Base-by-base conservation (phyloP, 495 filamentous ascomycete species). In the Hypoxylon intermedium region DNA sequence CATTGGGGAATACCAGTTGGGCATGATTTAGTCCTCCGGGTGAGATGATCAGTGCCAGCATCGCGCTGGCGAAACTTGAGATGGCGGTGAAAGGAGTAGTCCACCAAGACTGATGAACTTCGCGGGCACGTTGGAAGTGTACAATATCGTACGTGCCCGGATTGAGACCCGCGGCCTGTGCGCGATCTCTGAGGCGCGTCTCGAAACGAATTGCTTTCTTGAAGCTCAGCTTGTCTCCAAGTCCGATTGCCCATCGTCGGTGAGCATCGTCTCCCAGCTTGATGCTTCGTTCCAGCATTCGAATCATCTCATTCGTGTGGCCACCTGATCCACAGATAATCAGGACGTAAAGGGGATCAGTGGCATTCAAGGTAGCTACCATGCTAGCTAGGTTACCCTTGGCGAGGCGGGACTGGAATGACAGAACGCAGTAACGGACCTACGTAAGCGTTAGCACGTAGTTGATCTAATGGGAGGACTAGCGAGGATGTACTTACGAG, bases 301-400 rank as follows among this genome's bases (percentile, higher is more conserved):
- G 84, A 38, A 97, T 77, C 90, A 98, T 95, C 77, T 98, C 94
- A 9, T 90, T 84, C 1, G 93, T 97, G 77, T 98, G 94, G 3
- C 94, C 94, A 53, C 94, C 94, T 21, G 89, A 93, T 33, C 94
- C 94, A 47, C 97, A 87, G 46, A 97, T 84, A 53, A 95, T 81
- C 19, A 96, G 77, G 42, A 94, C 77, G 72, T 92, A 92, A 26
- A 20, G 9, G 36, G n/a, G 20, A 37, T 21, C 31, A 11, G 31
- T 2, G 12, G 12, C 31, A 12, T 2, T 2, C 31, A 34, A 2
- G 31, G 31, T 43, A n/a, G n/a, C n/a, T n/a, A n/a, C n/a, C n/a
- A n/a, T n/a, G n/a, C n/a, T n/a, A n/a, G n/a, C n/a, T n/a, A n/a
- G n/a, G n/a, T n/a, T n/a, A n/a, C n/a, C n/a, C 26, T 36, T 23